Percentiles rank a stretch among this genome's conserved stretches.
These are phyloP conservation scores for Blastobotrys serpentis DNA, from an alignment of 1,139 yeast species.

Conservation along the genomic window DNA sequence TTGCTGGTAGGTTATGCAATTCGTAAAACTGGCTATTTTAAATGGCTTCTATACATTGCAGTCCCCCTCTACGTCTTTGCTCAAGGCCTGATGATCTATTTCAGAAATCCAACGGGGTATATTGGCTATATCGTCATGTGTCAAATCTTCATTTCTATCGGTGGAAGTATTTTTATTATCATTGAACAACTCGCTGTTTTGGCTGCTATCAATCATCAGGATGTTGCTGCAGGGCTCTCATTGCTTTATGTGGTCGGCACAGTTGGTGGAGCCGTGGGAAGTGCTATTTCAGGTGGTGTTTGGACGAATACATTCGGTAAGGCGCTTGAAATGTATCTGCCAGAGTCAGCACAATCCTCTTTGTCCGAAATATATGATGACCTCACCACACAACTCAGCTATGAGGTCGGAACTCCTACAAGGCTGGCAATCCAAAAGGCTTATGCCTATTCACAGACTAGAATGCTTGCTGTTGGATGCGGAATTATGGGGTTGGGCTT, in stretches of 20 bases:
- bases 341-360: conserved; percentile 17
- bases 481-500: conserved; percentile 17
- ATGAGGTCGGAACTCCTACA: conserved; percentile 19
- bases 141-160: conserved; percentile 38
- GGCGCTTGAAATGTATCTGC: conserved; percentile 24
- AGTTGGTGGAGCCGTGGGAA: conserved; percentile 38
- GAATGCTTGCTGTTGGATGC: conserved; percentile 21
- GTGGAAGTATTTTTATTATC: conserved; percentile 35
- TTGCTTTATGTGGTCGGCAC: conserved; percentile 27
- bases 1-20: conserved; percentile 36
- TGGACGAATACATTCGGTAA: conserved; percentile 32
- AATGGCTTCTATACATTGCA: conserved; percentile 33
- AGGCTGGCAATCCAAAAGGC: conserved; percentile 21
- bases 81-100: conserved; percentile 37
- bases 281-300: conserved; percentile 36
- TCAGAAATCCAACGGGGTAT: conserved; percentile 30
- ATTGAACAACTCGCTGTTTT: conserved; percentile 36
- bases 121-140: conserved; percentile 38
- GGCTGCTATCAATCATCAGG: conserved; percentile 26
- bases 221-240: conserved; percentile 34
- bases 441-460: conserved; percentile 22
- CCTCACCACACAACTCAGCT: conserved; percentile 18
- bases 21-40: conserved; percentile 35
- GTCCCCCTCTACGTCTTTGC: conserved; percentile 36
- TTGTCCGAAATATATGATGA: conserved; percentile 18